Conservation (phyloP, 2,329 filamentous ascomycete genomes). For the Trichoderma sp. region DNA sequence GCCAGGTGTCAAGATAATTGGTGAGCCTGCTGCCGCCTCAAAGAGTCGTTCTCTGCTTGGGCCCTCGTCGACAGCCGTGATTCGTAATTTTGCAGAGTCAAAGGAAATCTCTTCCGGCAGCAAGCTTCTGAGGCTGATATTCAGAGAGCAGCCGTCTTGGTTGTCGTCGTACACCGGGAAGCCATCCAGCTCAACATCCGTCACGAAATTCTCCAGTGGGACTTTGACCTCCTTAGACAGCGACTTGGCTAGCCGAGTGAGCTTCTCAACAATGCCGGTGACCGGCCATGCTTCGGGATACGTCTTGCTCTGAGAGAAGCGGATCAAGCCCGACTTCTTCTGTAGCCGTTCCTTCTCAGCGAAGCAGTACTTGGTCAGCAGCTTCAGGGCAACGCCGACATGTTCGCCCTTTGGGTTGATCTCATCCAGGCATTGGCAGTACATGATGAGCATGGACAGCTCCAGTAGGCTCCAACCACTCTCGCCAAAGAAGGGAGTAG, state of each 20-base stretch:
- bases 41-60: slow-evolving; percentile 61
- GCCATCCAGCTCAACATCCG: slow-evolving; percentile 66
- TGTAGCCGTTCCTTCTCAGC: slow-evolving; percentile 54
- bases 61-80: slow-evolving; percentile 59
- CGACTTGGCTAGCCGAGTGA: slow-evolving; percentile 50
- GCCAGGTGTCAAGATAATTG: slow-evolving; percentile 50
- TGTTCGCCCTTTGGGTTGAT: slow-evolving; percentile 78
- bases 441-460: slow-evolving; percentile 81
- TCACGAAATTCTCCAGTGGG: slow-evolving; percentile 74
- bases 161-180: slow-evolving; percentile 69
- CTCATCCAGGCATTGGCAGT: slow-evolving; percentile 77
- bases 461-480: slow-evolving; percentile 80
- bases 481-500: slow-evolving; percentile 77
- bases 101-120: slow-evolving; percentile 70
- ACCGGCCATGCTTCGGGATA: slow-evolving; percentile 45
- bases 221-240: slow-evolving; percentile 64
- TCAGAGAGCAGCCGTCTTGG: slow-evolving; percentile 74
- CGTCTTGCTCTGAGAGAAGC: slow-evolving; percentile 26
- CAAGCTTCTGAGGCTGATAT: slow-evolving; percentile 69
- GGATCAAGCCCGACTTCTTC: slow-evolving; percentile 38
- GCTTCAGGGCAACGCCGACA: slow-evolving; percentile 71
- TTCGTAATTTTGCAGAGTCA: slow-evolving; percentile 64
- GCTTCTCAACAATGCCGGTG: slow-evolving; percentile 51
- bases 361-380: slow-evolving; percentile 68
- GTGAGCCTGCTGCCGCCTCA: slow-evolving; percentile 33